A percentile compares a stretch with the other conserved stretches of the same genome.
Conservation (phyloP, 225 moss, liverwort and hornwort genomes). For the Polytrichum commune region DNA sequence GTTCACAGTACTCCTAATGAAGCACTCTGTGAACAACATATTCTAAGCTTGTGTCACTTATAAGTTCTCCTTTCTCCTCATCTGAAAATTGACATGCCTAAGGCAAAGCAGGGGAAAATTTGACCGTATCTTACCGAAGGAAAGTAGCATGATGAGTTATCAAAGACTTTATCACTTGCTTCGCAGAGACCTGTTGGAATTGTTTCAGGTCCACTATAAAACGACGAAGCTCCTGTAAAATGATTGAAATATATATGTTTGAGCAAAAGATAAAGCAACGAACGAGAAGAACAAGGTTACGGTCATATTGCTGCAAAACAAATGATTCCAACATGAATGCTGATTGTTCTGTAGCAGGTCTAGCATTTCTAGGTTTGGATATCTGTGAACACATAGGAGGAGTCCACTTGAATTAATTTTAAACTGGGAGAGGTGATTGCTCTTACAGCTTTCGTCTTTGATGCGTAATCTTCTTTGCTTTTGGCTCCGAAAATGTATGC, state of each 20-base stretch:
- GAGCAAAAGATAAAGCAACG: too few relatives aligned
- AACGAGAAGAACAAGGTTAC: too few relatives aligned
- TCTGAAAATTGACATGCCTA: not conserved
- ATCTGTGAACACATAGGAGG: too few relatives aligned
- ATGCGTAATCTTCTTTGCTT: not conserved
- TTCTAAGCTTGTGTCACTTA: not conserved
- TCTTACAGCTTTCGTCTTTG: too few relatives aligned
- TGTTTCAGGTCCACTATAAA: slow-evolving; percentile 38
- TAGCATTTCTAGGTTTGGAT: too few relatives aligned
- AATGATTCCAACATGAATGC: not conserved
- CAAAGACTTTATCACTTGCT: slow-evolving; percentile 44
- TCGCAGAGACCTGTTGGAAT: slow-evolving; percentile 34
- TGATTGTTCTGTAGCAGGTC: not conserved
- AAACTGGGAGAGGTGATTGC: too few relatives aligned
- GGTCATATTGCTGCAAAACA: too few relatives aligned
- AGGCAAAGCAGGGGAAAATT: not conserved
- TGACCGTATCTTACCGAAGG: slow-evolving; percentile 29
- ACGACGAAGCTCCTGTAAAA: slow-evolving; percentile 45
- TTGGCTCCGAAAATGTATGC: not conserved
- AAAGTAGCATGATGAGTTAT: slow-evolving; percentile 36
- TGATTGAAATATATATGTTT: not conserved
- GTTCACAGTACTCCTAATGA: not conserved
- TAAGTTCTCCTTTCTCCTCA: not conserved
- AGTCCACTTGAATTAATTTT: too few relatives aligned
- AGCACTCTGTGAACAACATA: not conserved